Conservation (phyloP, 768 basidiomycete genomes). For the Aureoboletus auriporus region DNA sequence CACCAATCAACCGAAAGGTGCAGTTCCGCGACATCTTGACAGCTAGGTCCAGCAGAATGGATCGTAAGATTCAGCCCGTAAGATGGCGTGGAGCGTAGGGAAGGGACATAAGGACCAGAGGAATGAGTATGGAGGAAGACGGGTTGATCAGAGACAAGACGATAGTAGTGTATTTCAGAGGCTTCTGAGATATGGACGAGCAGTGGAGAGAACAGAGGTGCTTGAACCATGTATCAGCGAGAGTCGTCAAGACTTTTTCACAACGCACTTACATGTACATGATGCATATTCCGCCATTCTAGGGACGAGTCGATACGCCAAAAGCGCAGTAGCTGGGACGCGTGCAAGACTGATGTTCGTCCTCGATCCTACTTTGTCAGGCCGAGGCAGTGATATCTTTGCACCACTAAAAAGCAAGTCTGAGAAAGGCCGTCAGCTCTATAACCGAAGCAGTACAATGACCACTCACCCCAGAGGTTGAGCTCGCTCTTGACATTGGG, state of each 20-base stretch:
- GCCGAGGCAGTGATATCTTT: slow-evolving; percentile 30
- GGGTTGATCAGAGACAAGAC: slow-evolving; percentile 34
- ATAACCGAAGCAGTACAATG: slow-evolving; percentile 2
- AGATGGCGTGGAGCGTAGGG: slow-evolving; percentile 8
- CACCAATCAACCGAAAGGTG: slow-evolving; percentile 65
- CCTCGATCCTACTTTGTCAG: slow-evolving; percentile 33
- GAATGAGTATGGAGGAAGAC: slow-evolving; percentile 61
- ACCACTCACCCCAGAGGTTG: slow-evolving; percentile 40
- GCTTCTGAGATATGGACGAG: slow-evolving; percentile 57
- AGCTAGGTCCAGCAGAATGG: slow-evolving; percentile 52
- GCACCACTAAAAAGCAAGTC: slow-evolving; percentile 37
- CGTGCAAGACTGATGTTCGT: slow-evolving; percentile 49
- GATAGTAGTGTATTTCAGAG: slow-evolving; percentile 67
- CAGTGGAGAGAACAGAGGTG: slow-evolving; percentile 57
- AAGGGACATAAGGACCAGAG: slow-evolving; percentile 58
- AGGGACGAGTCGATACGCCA: slow-evolving; percentile 59
- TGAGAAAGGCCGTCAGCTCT: slow-evolving; percentile 22
- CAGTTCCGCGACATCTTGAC: slow-evolving; percentile 37
- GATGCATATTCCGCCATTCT: slow-evolving; percentile 12
- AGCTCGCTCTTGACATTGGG: slow-evolving; percentile 31
- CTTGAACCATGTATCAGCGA: slow-evolving; percentile 33
- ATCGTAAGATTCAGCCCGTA: slow-evolving; percentile 53
- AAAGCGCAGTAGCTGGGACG: slow-evolving; percentile 54
- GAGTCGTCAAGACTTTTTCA: not conserved
- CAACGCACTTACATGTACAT: slow-evolving; percentile 27